phyloP scores from a whole-genome alignment of 192 early-diverging fungal species.

The Coemansia erecta region DNA sequence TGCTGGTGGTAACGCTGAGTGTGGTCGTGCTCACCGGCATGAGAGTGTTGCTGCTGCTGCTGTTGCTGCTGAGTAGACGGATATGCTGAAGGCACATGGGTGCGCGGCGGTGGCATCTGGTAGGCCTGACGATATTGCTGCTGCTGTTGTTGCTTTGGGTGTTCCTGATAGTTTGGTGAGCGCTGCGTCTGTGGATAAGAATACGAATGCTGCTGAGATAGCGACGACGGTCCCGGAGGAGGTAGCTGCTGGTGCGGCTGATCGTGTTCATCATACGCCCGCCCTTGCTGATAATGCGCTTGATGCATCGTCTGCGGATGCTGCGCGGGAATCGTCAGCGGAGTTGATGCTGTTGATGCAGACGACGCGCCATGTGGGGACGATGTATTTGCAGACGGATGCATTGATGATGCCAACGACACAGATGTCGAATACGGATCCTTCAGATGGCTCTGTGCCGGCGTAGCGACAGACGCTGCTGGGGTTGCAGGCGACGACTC shows the following conservation, averaged over 20 bases:
- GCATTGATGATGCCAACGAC: conserved; percentile 11
- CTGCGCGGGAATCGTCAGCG: conserved; percentile 15
- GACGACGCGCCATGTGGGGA: conserved; percentile 22
- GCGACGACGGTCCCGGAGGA: not conserved
- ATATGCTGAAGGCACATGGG: not conserved
- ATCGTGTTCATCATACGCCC: not conserved
- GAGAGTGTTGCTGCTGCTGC: conserved; percentile 2
- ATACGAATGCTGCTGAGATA: conserved; percentile 14
- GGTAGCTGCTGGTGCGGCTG: conserved; percentile 4
- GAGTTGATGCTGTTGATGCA: conserved; percentile 18
- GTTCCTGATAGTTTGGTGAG: not conserved
- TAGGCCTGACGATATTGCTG: conserved; percentile 1
- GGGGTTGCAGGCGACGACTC: conserved; percentile 4
- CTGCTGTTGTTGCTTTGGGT: not conserved
- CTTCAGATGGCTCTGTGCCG: not conserved
- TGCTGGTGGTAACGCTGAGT: not conserved
- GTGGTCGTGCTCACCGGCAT: not conserved
- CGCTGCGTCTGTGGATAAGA: not conserved
- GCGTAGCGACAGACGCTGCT: not conserved
- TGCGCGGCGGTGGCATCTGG: conserved; percentile 10
- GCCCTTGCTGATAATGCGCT: conserved; percentile 13
- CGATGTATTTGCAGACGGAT: conserved; percentile 5
- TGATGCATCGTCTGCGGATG: conserved; percentile 18
- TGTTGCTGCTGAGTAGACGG: not conserved
- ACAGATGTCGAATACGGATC: conserved; percentile 1